A percentile compares a stretch with the other conserved stretches of the same genome.
These are phyloP conservation scores for Straminergon stramineum DNA, from an alignment of 225 moss, liverwort and hornwort species.

Conservation along the genomic window DNA sequence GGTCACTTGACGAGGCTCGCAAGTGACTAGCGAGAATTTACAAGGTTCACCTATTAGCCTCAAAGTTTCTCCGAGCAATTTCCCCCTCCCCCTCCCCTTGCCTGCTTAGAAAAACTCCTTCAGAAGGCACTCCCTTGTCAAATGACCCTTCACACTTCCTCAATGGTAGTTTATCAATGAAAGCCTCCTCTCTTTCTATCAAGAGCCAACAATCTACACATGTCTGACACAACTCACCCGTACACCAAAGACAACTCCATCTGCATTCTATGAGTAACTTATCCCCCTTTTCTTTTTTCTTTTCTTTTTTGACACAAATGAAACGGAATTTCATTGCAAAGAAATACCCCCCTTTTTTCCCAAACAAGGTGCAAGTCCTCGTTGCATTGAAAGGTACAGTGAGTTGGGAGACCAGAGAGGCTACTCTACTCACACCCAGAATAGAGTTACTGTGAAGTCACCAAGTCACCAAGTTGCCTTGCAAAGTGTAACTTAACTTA, in stretches of 20 bases:
- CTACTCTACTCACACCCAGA: neutral
- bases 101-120: neutral
- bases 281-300: too few species aligned
- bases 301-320: too few species aligned
- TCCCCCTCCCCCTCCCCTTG: rapidly evolving
- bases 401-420: neutral
- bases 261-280: neutral
- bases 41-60: rapidly evolving
- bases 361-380: neutral
- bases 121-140: too few species aligned
- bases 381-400: neutral
- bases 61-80: rapidly evolving
- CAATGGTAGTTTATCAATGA: neutral
- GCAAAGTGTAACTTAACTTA: neutral
- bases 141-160: neutral
- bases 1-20: too few species aligned
- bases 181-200: neutral
- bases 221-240: neutral
- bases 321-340: too few species aligned
- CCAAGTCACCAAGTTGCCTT: neutral
- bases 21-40: too few species aligned
- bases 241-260: too few species aligned
- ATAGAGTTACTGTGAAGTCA: neutral
- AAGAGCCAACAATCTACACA: neutral
- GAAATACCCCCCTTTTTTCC: neutral